Conservation (phyloP, 1,284 basidiomycete genomes). For the Pseudozyma thailandica region DNA sequence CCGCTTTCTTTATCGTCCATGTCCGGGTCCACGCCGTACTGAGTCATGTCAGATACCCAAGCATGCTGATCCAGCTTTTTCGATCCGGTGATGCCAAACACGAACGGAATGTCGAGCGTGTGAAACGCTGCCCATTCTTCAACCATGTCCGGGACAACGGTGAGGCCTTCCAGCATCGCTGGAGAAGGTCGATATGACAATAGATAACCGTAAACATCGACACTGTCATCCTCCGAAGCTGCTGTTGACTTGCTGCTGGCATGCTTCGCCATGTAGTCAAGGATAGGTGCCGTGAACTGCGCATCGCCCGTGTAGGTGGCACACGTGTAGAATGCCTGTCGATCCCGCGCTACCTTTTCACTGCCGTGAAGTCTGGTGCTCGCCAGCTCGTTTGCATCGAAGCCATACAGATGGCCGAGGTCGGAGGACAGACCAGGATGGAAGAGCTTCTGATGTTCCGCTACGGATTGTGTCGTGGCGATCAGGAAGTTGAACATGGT, state of each 20-base stretch:
- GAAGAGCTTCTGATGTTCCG: slow-evolving; percentile 22
- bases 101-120: slow-evolving; percentile 44
- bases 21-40: slow-evolving; percentile 32
- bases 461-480: slow-evolving; percentile 26
- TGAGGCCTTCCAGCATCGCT: slow-evolving; percentile 25
- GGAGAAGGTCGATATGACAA: slow-evolving; percentile 37
- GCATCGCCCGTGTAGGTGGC: slow-evolving; percentile 52
- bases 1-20: slow-evolving; percentile 3
- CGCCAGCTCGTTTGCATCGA: slow-evolving; percentile 8
- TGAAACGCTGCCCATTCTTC: slow-evolving; percentile 45
- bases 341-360: slow-evolving; percentile 15
- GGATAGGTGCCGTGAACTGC: slow-evolving; percentile 46
- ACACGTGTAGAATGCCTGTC: slow-evolving; percentile 38
- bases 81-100: slow-evolving; percentile 38
- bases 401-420: slow-evolving; percentile 27
- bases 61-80: slow-evolving; percentile 6
- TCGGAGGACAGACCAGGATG: slow-evolving; percentile 22
- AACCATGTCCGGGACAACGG: slow-evolving; percentile 30
- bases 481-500: slow-evolving; percentile 55
- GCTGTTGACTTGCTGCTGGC: not conserved
- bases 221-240: not conserved
- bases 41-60: slow-evolving; percentile 5
- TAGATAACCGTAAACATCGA: slow-evolving; percentile 36
- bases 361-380: slow-evolving; percentile 4
- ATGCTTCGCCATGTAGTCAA: slow-evolving; percentile 26